Conservation (phyloP, 208 protist species). For the Wallacemonas collosoma region DNA sequence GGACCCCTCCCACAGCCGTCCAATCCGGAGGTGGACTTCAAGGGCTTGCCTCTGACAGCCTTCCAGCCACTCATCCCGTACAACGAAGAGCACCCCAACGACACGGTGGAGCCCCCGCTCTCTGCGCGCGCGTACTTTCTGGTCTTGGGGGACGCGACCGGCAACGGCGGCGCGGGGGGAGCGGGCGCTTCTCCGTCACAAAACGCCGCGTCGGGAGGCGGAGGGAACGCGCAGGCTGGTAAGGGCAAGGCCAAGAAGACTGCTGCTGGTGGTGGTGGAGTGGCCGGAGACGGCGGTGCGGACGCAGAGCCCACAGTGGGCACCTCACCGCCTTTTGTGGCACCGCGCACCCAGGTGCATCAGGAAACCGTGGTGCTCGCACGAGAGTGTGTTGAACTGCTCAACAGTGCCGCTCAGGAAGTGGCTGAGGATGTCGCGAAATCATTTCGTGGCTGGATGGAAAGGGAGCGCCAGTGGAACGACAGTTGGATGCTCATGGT, state of each 20-base stretch:
- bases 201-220: not conserved
- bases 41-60: slow-evolving; percentile 48
- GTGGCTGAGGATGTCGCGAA: slow-evolving; percentile 44
- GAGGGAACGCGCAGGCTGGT: not conserved
- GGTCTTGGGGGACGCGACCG: slow-evolving; percentile 1
- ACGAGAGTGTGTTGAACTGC: slow-evolving; percentile 45
- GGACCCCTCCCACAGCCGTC: slow-evolving; percentile 29
- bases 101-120: slow-evolving; percentile 22
- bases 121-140: slow-evolving; percentile 43
- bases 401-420: slow-evolving; percentile 39
- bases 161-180: slow-evolving; percentile 4
- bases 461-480: slow-evolving; percentile 54
- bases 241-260: slow-evolving; percentile 12
- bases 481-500: slow-evolving; percentile 67
- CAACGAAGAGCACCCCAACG: slow-evolving; percentile 54
- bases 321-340: slow-evolving; percentile 44
- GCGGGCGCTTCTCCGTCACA: slow-evolving; percentile 7
- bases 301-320: slow-evolving; percentile 10
- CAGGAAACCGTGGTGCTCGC: slow-evolving; percentile 64
- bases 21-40: slow-evolving; percentile 56
- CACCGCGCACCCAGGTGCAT: slow-evolving; percentile 51
- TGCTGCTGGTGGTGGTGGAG: not conserved
- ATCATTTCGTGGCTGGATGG: slow-evolving; percentile 53
- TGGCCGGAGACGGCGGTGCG: not conserved
- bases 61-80: slow-evolving; percentile 61